Evolutionary conservation across 2,329 filamentous ascomycete genomes (phyloP).

Genomic region (Emericellopsis cladophorae): DNA sequence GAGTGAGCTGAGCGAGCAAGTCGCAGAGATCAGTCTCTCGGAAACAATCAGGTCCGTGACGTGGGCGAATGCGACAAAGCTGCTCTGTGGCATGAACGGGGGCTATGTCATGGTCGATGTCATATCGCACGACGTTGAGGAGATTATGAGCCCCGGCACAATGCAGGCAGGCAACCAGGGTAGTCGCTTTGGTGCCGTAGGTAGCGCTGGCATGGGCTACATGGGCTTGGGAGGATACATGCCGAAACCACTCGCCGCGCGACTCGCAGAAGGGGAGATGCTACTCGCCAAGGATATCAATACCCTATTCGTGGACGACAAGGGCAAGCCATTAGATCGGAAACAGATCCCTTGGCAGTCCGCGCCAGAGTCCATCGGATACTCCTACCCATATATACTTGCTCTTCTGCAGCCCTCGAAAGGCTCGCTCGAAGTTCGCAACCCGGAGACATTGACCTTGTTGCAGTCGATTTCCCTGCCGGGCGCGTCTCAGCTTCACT

Average conservation of each 20-base stretch:
- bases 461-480: slow-evolving; percentile 76
- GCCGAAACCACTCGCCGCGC: slow-evolving; percentile 77
- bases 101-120: slow-evolving; percentile 87
- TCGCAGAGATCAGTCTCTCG: slow-evolving; percentile 63
- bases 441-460: slow-evolving; percentile 81
- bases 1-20: slow-evolving; percentile 63
- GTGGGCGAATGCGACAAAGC: slow-evolving; percentile 77
- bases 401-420: slow-evolving; percentile 74
- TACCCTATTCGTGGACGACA: slow-evolving; percentile 76
- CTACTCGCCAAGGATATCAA: slow-evolving; percentile 97
- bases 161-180: slow-evolving; percentile 49
- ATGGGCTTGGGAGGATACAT: slow-evolving; percentile 90
- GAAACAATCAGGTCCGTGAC: slow-evolving; percentile 81
- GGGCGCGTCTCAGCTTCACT: slow-evolving; percentile 74
- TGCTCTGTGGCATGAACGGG: slow-evolving; percentile 83
- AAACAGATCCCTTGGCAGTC: slow-evolving; percentile 84
- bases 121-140: slow-evolving; percentile 56
- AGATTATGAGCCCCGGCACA: slow-evolving; percentile 67
- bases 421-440: slow-evolving; percentile 78
- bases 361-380: slow-evolving; percentile 83
- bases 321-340: slow-evolving; percentile 71
- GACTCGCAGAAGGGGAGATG: slow-evolving; percentile 71
- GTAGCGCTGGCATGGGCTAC: slow-evolving; percentile 84
- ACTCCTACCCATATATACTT: slow-evolving; percentile 92
- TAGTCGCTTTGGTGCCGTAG: slow-evolving; percentile 70